These are phyloP conservation scores for Lepidium campestre DNA, from an alignment of 441 rosid genomes.

Conservation along the genomic window DNA sequence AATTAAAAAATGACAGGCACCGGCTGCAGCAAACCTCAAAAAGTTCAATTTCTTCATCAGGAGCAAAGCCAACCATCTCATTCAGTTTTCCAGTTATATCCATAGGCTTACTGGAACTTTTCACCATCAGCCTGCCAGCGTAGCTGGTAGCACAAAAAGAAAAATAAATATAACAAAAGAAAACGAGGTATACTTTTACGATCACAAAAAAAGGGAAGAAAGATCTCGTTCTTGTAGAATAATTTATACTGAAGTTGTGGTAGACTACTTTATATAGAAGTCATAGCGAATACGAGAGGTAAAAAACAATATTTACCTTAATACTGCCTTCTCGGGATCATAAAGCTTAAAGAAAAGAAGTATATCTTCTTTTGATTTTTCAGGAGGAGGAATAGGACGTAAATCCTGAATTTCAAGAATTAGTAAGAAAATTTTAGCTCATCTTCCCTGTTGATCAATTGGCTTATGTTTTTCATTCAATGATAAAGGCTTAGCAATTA, in stretches of 20 bases:
- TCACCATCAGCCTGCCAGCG: slow-evolving; percentile 61
- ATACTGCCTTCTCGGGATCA: slow-evolving; percentile 52
- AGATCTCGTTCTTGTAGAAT: neutral
- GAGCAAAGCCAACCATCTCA: slow-evolving; percentile 83
- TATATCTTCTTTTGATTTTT: slow-evolving; percentile 57
- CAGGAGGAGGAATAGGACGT: slow-evolving; percentile 54
- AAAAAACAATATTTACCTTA: slow-evolving; percentile 40
- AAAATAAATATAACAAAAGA: slow-evolving; percentile 1
- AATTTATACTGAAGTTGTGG: neutral
- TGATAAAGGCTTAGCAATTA: slow-evolving; percentile 4
- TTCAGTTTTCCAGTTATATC: slow-evolving; percentile 57
- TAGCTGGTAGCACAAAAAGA: slow-evolving; percentile 40
- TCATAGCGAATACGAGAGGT: neutral
- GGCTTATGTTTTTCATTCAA: neutral
- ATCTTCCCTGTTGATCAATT: slow-evolving; percentile 2
- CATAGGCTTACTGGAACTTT: slow-evolving; percentile 49
- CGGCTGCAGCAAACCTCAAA: slow-evolving; percentile 60
- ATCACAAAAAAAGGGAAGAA: neutral
- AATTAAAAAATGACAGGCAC: neutral
- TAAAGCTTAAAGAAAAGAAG: slow-evolving; percentile 71
- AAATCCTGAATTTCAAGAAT: slow-evolving; percentile 37
- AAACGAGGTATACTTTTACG: neutral
- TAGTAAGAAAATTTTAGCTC: slow-evolving; percentile 8
- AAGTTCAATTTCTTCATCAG: slow-evolving; percentile 85
- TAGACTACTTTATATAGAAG: neutral